Conservation (phyloP, 176 grass and related monocot species). For the Musa itinerans region DNA sequence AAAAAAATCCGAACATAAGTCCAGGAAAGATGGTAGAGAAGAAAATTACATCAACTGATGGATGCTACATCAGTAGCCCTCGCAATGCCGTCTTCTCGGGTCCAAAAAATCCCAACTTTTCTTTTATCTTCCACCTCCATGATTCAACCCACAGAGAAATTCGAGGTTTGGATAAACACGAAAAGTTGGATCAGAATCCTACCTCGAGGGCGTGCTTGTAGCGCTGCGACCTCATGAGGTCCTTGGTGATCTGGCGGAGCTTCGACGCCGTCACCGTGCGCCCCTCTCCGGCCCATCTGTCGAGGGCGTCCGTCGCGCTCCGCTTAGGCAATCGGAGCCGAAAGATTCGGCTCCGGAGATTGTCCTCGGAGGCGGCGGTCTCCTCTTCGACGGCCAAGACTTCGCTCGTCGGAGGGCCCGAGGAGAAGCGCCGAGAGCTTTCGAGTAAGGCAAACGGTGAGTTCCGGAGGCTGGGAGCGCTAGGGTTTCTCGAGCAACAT, state of each 20-base stretch:
- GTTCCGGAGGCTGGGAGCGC: too few species aligned
- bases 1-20: constrained; percentile 13
- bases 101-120: background rate
- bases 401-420: constrained; percentile 1
- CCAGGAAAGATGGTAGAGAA: too few species aligned
- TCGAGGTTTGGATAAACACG: background rate
- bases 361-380: constrained; percentile 7
- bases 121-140: background rate
- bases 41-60: too few species aligned
- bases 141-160: background rate
- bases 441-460: background rate
- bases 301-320: constrained; percentile 59
- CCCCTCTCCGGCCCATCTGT: constrained; percentile 53
- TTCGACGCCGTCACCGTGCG: constrained; percentile 28
- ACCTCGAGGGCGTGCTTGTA: constrained; percentile 94
- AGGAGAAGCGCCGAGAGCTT: constrained; percentile 13
- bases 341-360: constrained; percentile 56
- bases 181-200: background rate
- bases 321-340: constrained; percentile 59
- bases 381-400: constrained; percentile 11
- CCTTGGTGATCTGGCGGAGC: constrained; percentile 53
- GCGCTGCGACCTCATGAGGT: constrained; percentile 45
- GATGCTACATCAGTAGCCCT: too few species aligned
- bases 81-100: background rate
- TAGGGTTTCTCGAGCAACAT: background rate